Percentiles rank a stretch among this genome's conserved stretches.
Conservation (phyloP, 2,329 filamentous ascomycete genomes). For the Alternaria sp. region DNA sequence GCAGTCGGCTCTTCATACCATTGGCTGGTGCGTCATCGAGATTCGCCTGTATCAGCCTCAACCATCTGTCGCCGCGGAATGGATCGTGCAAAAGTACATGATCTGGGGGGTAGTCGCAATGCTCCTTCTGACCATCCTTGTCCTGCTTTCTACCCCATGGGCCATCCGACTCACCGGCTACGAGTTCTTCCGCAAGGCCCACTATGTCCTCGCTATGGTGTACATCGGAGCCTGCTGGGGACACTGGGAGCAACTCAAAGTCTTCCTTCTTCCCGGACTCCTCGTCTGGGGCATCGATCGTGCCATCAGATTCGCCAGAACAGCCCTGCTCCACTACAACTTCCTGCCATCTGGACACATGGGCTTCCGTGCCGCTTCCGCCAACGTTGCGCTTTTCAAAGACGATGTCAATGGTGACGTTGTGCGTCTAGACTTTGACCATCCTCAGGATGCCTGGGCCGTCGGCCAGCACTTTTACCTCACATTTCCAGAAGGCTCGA, state of each 20-base stretch:
- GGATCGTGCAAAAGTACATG: conserved; percentile 72
- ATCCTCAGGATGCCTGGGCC: conserved; percentile 68
- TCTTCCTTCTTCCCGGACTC: conserved; percentile 60
- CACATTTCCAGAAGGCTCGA: conserved; percentile 70
- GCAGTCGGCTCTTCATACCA: conserved; percentile 73
- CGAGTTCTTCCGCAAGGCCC: conserved; percentile 77
- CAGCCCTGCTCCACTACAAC: conserved; percentile 65
- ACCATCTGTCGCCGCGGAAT: conserved; percentile 64
- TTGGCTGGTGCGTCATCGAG: conserved; percentile 75
- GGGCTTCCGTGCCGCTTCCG: conserved; percentile 41
- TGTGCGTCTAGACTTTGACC: conserved; percentile 71
- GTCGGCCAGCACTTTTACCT: conserved; percentile 77
- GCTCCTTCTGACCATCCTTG: conserved; percentile 68
- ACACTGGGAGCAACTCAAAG: conserved; percentile 70
- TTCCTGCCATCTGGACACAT: conserved; percentile 43
- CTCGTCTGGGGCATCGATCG: conserved; percentile 72
- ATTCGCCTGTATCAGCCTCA: conserved; percentile 74
- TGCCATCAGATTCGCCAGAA: conserved; percentile 65
- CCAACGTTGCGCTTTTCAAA: conserved; percentile 42
- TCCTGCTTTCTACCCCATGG: conserved; percentile 66
- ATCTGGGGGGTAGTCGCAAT: conserved; percentile 77
- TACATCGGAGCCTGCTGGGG: conserved; percentile 80
- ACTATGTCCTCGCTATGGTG: conserved; percentile 75
- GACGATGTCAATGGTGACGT: conserved; percentile 59
- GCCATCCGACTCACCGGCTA: conserved; percentile 74